Conservation (phyloP, 2,329 filamentous ascomycete species). For the Parastagonospora avenae region DNA sequence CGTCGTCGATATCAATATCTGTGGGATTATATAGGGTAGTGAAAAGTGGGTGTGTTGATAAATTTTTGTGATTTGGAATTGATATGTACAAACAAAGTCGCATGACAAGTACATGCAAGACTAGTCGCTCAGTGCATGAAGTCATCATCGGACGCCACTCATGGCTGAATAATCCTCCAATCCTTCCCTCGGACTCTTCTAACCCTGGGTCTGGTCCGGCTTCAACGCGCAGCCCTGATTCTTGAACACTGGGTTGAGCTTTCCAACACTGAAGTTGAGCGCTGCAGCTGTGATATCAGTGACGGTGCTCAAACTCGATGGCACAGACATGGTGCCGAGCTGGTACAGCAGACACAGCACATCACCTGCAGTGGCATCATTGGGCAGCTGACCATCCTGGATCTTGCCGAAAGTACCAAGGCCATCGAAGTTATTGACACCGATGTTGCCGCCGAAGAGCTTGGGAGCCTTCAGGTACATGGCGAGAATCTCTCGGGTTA, state of each 20-base stretch:
- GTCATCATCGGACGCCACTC: too few relatives aligned
- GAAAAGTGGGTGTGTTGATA: too few relatives aligned
- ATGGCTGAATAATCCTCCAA: too few relatives aligned
- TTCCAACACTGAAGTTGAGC: slow-evolving; percentile 19
- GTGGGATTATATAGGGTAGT: too few relatives aligned
- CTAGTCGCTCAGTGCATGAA: too few relatives aligned
- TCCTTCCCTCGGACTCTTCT: background rate
- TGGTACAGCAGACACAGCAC: slow-evolving; percentile 53
- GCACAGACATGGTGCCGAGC: slow-evolving; percentile 46
- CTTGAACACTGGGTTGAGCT: slow-evolving; percentile 30
- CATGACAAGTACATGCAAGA: too few relatives aligned
- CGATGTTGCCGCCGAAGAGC: slow-evolving; percentile 51
- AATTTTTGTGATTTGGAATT: too few relatives aligned
- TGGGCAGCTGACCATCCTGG: slow-evolving; percentile 44
- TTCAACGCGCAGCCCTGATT: slow-evolving; percentile 49
- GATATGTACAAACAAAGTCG: too few relatives aligned
- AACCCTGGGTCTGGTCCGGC: slow-evolving; percentile 49
- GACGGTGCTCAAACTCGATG: slow-evolving; percentile 24
- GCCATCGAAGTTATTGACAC: slow-evolving; percentile 45
- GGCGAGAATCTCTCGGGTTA: slow-evolving; percentile 47
- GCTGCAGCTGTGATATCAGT: slow-evolving; percentile 15
- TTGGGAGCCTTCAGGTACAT: slow-evolving; percentile 52
- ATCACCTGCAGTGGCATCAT: slow-evolving; percentile 28
- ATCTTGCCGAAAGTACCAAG: slow-evolving; percentile 46
- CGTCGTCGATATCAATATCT: too few relatives aligned